phyloP scores from a whole-genome alignment of 192 early-diverging fungal genomes.

The Backusella tarrabulga region DNA sequence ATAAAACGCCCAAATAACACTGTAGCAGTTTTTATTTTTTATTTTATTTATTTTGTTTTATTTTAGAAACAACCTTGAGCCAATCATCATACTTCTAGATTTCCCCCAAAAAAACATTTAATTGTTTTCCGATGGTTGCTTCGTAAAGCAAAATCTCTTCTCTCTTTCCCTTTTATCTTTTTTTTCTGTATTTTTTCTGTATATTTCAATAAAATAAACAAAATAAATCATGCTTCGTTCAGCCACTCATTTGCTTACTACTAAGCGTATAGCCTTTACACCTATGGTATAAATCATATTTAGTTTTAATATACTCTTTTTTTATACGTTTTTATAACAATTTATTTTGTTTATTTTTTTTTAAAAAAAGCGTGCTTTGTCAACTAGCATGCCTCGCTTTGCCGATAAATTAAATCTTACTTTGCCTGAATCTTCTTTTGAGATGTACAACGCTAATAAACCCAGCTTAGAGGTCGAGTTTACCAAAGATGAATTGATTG shows the following conservation, averaged over 20 bases:
- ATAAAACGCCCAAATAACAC: background rate
- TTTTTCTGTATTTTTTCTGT: constrained; percentile 10
- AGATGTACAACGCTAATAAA: constrained; percentile 79
- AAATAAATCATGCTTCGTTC: constrained; percentile 32
- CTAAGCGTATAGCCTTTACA: constrained; percentile 19
- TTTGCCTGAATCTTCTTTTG: constrained; percentile 73
- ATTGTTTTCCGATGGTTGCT: background rate
- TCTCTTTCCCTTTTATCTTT: background rate
- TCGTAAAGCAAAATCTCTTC: background rate
- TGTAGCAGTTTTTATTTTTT: background rate
- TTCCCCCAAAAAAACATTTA: background rate
- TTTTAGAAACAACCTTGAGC: constrained; percentile 8
- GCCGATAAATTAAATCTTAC: constrained; percentile 60
- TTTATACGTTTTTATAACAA: background rate
- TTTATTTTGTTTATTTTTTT: background rate
- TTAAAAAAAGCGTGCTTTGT: constrained; percentile 33
- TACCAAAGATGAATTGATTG: constrained; percentile 70
- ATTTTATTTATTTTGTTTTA: background rate
- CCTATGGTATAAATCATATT: constrained; percentile 11
- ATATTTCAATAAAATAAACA: constrained; percentile 6
- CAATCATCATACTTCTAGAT: background rate
- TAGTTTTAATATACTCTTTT: background rate
- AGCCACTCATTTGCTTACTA: constrained; percentile 33
- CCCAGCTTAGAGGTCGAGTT: constrained; percentile 62
- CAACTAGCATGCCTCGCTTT: constrained; percentile 30